phyloP scores from a whole-genome alignment of 306 rosid genomes.

The Carpinus fangiana region DNA sequence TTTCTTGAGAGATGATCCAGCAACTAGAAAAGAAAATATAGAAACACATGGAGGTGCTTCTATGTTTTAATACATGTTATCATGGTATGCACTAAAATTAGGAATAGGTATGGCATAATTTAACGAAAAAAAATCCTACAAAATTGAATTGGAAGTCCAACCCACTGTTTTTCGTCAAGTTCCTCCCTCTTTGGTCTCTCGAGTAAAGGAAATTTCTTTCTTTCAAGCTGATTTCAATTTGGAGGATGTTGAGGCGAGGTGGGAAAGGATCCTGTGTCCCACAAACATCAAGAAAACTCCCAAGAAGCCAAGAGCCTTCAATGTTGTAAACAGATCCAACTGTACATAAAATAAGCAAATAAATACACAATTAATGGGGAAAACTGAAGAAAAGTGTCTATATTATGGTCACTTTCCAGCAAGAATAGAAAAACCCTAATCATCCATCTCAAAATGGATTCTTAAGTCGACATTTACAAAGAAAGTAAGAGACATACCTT shows the following conservation, averaged over 20 bases:
- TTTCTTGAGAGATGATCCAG: too few relatives aligned
- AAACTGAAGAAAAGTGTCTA: neutral
- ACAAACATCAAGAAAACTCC: slow-evolving; percentile 73
- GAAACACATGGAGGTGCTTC: neutral
- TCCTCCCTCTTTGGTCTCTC: slow-evolving; percentile 13
- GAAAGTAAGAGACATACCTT: slow-evolving; percentile 57
- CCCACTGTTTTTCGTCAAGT: neutral
- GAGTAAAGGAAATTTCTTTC: slow-evolving; percentile 27
- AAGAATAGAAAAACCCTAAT: slow-evolving; percentile 3
- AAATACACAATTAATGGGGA: neutral
- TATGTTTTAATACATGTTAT: neutral
- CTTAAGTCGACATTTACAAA: neutral
- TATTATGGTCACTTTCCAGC: slow-evolving; percentile 8
- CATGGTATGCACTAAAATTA: slow-evolving; percentile 1
- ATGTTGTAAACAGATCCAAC: slow-evolving; percentile 93
- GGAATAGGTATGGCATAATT: slow-evolving; percentile 8
- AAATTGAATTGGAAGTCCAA: slow-evolving; percentile 31
- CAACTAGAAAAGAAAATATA: neutral
- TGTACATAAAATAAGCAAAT: slow-evolving; percentile 41
- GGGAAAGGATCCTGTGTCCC: slow-evolving; percentile 89
- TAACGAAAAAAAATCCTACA: slow-evolving; percentile 30
- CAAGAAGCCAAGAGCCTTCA: slow-evolving; percentile 71
- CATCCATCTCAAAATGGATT: slow-evolving; percentile 5
- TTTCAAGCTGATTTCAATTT: slow-evolving; percentile 91
- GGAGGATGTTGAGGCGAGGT: slow-evolving; percentile 74